Evolutionary conservation across 148 eudicot species (phyloP), one percentile per base, ranked within the genome.

Genomic region (Diospyros lotus): DNA sequence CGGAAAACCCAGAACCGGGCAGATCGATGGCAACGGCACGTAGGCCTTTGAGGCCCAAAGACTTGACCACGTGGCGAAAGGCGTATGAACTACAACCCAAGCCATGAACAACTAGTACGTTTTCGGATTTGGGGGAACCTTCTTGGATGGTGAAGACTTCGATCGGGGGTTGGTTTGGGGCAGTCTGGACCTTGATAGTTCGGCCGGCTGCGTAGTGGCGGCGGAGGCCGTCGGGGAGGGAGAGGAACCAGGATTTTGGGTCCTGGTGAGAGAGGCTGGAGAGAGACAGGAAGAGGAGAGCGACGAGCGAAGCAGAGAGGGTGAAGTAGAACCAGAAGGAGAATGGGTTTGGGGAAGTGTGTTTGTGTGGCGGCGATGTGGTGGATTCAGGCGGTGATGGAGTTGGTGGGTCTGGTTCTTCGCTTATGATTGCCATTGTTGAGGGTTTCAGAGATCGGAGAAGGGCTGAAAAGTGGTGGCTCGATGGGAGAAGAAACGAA

Each of bases 1-100:
- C 98, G 12, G 98, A 94, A 82, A 94, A 94, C 58, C 98, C 98
- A 4, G 92, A 94, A 73, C 98, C 98, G 6, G 98, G 98, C 3
- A 94, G 81, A 69, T 94, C 98, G 2, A 94, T 73, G 0, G 96
- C 96, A 2, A 85, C 80, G 1, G 82, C 90, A 45, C 72, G 87
- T 9, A 90, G 84, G 15, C 90, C 90, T 56, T 79, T 86, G 0
- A 70, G 48, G 5, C 80, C 97, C 55, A 94, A 77, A 64, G 71
- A 79, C 72, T 90, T 89, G 12, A 90, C 82, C 52, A 90, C 65
- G 1, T 77, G 72, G 5, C 73, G 74, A 67, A 94, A 94, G 52
- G 87, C 67, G 66, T 84, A 92, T 2, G 97, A 94, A 71, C 91
- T 94, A 65, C 90, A 90, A 0, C 95, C 98, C 62, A 90, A 80